Evolutionary conservation across 1,139 yeast genomes (phyloP), one percentile per base, ranked within the genome.

Genomic region (Arxiozyma slooffiae): DNA sequence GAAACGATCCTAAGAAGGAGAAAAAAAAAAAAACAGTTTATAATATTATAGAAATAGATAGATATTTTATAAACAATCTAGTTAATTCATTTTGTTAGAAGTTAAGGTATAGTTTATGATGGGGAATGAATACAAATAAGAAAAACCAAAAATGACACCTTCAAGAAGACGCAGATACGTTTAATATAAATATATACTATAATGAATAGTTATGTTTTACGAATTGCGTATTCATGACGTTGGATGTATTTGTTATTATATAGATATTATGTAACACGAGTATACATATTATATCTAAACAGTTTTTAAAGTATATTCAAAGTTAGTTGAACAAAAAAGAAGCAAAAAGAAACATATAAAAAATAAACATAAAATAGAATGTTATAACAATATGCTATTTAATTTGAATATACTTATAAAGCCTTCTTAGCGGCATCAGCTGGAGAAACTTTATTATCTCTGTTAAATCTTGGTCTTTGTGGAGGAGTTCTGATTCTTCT

Each of bases 401-500:
- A 18, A 38, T 26, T 30, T 24, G 39, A 45, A 38, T 41, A 41
- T 41, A 24, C 57, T 70, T 70, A 71, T 63, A 67, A 72, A 71
- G 90, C 95, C 77, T 85, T 89, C 83, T 88, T 88, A 74, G 98
- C 97, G 75, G 97, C 97, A 69, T 86, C 96, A 71, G 84, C 84
- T 72, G 98, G 97, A 78, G 88, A 82, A 72, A 92, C 95, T 79
- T 85, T 90, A 85, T 85, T 90, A 71, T 82, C 81, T 60, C 64
- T 65, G 88, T 82, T 86, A 89, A 85, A 92, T 81, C 97, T 90
- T 79, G 85, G 96, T 79, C 99, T 90, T 73, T 84, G 92, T 70
- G 99, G 99, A 64, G 98, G 97, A 75, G 97, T 74, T 85, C 99
- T 90, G 79, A 86, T 77, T 79, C 94, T 90, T 83, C 99, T 94